Conservation (phyloP, 768 basidiomycete genomes). For the Dentipellis fragilis region DNA sequence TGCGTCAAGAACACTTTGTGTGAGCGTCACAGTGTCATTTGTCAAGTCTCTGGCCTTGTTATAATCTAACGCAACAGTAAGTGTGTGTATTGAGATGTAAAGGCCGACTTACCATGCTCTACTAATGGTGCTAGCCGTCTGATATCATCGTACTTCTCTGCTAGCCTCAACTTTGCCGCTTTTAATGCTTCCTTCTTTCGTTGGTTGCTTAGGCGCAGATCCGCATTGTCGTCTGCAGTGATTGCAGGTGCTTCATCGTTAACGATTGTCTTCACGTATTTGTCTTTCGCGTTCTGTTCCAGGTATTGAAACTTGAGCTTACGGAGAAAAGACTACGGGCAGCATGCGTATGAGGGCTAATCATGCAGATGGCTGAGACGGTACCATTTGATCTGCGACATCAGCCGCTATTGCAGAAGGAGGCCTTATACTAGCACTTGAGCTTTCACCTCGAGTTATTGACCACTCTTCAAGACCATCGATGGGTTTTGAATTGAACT, state of each 20-base stretch:
- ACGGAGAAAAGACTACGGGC: conserved; percentile 52
- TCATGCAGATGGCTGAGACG: conserved; percentile 15
- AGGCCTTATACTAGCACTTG: conserved; percentile 1
- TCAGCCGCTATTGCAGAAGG: conserved; percentile 24
- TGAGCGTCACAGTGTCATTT: conserved; percentile 45
- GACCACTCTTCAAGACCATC: conserved; percentile 7
- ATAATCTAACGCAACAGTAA: conserved; percentile 38
- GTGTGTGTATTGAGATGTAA: background rate
- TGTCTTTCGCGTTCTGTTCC: conserved; percentile 85
- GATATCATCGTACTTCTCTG: conserved; percentile 54
- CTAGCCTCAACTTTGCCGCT: conserved; percentile 49
- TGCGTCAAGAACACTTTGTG: conserved; percentile 75
- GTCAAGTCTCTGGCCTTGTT: conserved; percentile 41
- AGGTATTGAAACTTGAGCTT: conserved; percentile 86
- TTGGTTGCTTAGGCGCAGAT: conserved; percentile 47
- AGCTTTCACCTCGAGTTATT: background rate
- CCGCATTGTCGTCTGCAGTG: conserved; percentile 71
- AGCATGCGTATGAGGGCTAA: background rate
- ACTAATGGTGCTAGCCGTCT: conserved; percentile 54
- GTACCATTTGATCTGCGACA: conserved; percentile 51
- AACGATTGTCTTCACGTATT: conserved; percentile 80
- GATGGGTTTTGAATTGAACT: conserved; percentile 7
- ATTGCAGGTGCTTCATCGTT: conserved; percentile 78
- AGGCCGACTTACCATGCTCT: conserved; percentile 42
- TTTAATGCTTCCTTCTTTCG: conserved; percentile 65